A percentile compares a stretch with the other conserved stretches of the same genome.
phyloP scores from a whole-genome alignment of 1,139 yeast species.

The Debaryomyces udenii region DNA sequence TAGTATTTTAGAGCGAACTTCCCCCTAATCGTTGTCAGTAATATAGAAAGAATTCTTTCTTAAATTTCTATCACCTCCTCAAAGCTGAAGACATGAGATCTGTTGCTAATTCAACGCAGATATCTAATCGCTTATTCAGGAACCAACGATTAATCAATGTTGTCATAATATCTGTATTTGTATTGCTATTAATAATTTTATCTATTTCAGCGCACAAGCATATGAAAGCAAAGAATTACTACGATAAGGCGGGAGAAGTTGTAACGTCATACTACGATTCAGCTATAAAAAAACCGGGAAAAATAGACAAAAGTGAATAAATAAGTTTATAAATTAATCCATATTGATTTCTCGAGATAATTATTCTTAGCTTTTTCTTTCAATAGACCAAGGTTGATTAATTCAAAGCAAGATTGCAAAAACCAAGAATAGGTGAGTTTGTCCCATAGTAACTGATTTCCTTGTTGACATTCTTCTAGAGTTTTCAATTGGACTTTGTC shows the following conservation, averaged over 20 bases:
- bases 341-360: slow-evolving; percentile 46
- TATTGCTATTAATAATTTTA: slow-evolving; percentile 26
- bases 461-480: slow-evolving; percentile 13
- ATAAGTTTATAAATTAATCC: slow-evolving; percentile 28
- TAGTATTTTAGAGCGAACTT: no score
- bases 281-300: slow-evolving; percentile 6
- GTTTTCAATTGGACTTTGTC: slow-evolving; percentile 5
- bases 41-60: no score
- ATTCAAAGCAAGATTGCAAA: slow-evolving; percentile 44
- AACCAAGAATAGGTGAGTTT: slow-evolving; percentile 45
- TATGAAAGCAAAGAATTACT: slow-evolving; percentile 16
- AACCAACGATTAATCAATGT: slow-evolving; percentile 30
- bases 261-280: slow-evolving; percentile 15
- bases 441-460: slow-evolving; percentile 47
- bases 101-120: slow-evolving; percentile 33
- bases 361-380: slow-evolving; percentile 50
- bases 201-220: slow-evolving; percentile 25
- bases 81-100: neutral
- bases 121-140: slow-evolving; percentile 33
- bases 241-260: slow-evolving; percentile 21
- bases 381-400: slow-evolving; percentile 42
- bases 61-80: neutral
- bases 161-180: slow-evolving; percentile 25
- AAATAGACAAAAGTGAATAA: slow-evolving; percentile 1
- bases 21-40: no score